Evolutionary conservation across 495 filamentous ascomycete genomes (phyloP).

Genomic region (Daldinia bambusicola): DNA sequence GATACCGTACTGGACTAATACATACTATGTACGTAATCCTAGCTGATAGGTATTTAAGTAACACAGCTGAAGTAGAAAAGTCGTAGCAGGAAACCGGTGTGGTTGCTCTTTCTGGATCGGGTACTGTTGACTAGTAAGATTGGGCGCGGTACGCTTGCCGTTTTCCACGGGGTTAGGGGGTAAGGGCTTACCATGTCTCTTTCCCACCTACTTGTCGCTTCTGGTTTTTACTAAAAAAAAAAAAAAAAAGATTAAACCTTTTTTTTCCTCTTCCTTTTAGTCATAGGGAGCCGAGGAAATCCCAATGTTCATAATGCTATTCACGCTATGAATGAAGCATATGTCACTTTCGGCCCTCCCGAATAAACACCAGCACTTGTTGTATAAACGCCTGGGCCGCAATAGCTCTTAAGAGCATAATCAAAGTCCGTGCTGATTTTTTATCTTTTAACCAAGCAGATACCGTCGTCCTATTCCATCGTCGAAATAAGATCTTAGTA

Average conservation of each 20-base stretch:
- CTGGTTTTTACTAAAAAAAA: too few species aligned
- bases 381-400: conserved; percentile 6
- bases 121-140: conserved; percentile 11
- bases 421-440: neutral
- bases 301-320: neutral
- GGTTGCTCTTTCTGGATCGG: neutral
- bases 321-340: neutral
- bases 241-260: neutral
- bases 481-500: conserved; percentile 8
- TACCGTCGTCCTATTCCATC: neutral
- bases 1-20: neutral
- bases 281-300: neutral
- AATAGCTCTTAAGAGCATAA: conserved; percentile 9
- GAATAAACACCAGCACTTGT: neutral
- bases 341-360: neutral
- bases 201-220: neutral
- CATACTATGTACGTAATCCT: conserved; percentile 1
- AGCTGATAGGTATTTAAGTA: conserved; percentile 8
- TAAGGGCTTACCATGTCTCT: neutral
- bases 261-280: neutral
- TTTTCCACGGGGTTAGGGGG: neutral
- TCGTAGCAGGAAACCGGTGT: conserved; percentile 1
- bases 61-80: conserved; percentile 9
- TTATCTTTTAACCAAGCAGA: neutral
- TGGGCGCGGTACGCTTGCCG: conserved; percentile 4